Evolutionary conservation across 1,139 yeast species (phyloP).

Genomic region (Suhomyces bolitotheri): DNA sequence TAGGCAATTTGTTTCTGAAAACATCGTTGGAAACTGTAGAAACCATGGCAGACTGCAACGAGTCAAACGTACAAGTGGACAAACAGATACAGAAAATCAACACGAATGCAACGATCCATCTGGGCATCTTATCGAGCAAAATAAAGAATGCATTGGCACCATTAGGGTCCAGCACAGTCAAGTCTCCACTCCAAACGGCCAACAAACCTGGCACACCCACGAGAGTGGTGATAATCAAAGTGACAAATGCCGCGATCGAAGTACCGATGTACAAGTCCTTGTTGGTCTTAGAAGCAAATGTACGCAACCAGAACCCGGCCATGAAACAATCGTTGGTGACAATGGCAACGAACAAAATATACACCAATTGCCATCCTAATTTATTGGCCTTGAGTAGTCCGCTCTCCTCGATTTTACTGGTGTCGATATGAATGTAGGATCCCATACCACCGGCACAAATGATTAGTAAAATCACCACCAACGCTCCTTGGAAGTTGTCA

Average conservation of each 20-base stretch:
- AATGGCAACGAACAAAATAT: constrained; percentile 82
- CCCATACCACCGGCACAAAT: constrained; percentile 84
- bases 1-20: constrained; percentile 74
- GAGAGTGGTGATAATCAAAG: constrained; percentile 63
- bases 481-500: constrained; percentile 81
- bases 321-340: constrained; percentile 87
- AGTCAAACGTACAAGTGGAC: constrained; percentile 88
- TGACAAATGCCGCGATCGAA: constrained; percentile 66
- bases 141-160: constrained; percentile 71
- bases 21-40: constrained; percentile 87
- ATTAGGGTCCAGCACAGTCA: constrained; percentile 56
- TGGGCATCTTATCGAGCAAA: constrained; percentile 71
- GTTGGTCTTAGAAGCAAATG: constrained; percentile 83
- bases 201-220: constrained; percentile 83
- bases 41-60: constrained; percentile 85
- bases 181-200: constrained; percentile 87
- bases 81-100: constrained; percentile 70
- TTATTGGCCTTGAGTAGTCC: constrained; percentile 63
- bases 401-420: constrained; percentile 60
- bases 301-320: constrained; percentile 92
- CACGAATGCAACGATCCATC: constrained; percentile 84
- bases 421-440: constrained; percentile 69
- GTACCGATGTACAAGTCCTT: constrained; percentile 77
- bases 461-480: constrained; percentile 65
- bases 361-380: constrained; percentile 87